phyloP scores from a whole-genome alignment of 1,284 basidiomycete genomes.

The Marasmius fiardii region DNA sequence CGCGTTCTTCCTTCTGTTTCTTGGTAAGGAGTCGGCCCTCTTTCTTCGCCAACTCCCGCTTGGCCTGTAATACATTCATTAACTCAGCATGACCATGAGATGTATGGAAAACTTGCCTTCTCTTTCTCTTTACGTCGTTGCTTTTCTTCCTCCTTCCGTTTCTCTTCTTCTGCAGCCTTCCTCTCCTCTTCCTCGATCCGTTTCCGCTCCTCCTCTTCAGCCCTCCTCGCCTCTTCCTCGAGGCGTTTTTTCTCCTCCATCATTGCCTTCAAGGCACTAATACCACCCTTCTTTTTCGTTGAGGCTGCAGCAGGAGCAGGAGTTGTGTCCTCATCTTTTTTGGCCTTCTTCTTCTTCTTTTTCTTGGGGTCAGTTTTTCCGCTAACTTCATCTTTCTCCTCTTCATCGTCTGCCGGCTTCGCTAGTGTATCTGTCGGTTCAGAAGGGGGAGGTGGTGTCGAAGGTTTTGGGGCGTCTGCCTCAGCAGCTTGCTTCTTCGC shows the following conservation, averaged over 20 bases:
- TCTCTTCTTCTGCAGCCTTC: constrained; percentile 73
- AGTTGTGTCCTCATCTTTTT: constrained; percentile 66
- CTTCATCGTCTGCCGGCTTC: constrained; percentile 41
- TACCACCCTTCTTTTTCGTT: constrained; percentile 72
- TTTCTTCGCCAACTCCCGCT: constrained; percentile 83
- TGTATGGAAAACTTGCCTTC: constrained; percentile 50
- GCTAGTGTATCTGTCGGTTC: constrained; percentile 20
- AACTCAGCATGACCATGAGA: not conserved
- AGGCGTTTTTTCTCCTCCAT: constrained; percentile 88
- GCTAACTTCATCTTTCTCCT: constrained; percentile 52
- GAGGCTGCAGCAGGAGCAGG: constrained; percentile 39
- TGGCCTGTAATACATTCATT: constrained; percentile 48
- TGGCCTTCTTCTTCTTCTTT: constrained; percentile 87
- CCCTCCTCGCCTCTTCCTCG: constrained; percentile 74
- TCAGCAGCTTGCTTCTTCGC: constrained; percentile 73
- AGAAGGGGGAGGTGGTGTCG: constrained; percentile 15
- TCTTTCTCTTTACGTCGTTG: constrained; percentile 87
- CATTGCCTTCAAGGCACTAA: constrained; percentile 74
- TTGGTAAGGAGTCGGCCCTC: constrained; percentile 90
- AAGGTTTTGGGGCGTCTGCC: constrained; percentile 17
- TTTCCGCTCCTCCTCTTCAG: constrained; percentile 72
- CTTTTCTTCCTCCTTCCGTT: constrained; percentile 78
- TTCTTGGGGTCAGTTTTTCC: constrained; percentile 62
- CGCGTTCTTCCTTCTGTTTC: constrained; percentile 95
- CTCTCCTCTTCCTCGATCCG: constrained; percentile 86